These are phyloP conservation scores for Moricandia arvensis DNA, from an alignment of 345 rosid genomes.

Conservation along the genomic window DNA sequence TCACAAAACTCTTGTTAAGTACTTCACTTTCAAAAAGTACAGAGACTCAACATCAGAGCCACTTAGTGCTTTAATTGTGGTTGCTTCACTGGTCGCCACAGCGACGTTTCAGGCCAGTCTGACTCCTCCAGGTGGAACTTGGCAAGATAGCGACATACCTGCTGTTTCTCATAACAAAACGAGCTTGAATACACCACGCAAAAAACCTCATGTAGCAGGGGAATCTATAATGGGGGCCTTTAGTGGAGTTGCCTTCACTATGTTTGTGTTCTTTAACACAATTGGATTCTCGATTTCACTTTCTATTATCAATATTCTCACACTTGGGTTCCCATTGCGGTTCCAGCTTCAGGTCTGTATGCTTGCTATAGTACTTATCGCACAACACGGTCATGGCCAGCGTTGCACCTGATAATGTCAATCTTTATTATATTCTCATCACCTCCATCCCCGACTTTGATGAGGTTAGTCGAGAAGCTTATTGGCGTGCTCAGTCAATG, in stretches of 20 bases:
- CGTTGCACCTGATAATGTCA: too few relatives aligned
- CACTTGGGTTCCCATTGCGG: too few relatives aligned
- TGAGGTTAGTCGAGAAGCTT: slow-evolving; percentile 23
- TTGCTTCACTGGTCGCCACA: slow-evolving; percentile 52
- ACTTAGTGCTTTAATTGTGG: slow-evolving; percentile 41
- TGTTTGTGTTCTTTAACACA: too few relatives aligned
- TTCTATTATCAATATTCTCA: too few relatives aligned
- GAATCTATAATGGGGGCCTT: too few relatives aligned
- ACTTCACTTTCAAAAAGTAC: slow-evolving; percentile 55
- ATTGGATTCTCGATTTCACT: too few relatives aligned
- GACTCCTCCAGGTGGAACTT: slow-evolving; percentile 55
- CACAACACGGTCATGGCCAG: too few relatives aligned
- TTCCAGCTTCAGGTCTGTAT: too few relatives aligned
- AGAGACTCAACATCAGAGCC: slow-evolving; percentile 63
- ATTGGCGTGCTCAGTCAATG: slow-evolving; percentile 2
- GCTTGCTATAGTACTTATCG: too few relatives aligned
- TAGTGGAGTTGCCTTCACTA: too few relatives aligned
- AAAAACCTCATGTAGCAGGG: slow-evolving; percentile 40
- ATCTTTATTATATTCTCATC: too few relatives aligned
- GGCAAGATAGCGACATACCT: slow-evolving; percentile 42
- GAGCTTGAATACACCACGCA: neutral
- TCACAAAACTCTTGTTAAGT: slow-evolving; percentile 38
- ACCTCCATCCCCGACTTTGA: too few relatives aligned
- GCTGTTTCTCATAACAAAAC: slow-evolving; percentile 18
- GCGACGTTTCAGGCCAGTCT: slow-evolving; percentile 50